Base-by-base conservation (phyloP, 345 rosid genomes). In the Euphorbia pulcherrima region DNA sequence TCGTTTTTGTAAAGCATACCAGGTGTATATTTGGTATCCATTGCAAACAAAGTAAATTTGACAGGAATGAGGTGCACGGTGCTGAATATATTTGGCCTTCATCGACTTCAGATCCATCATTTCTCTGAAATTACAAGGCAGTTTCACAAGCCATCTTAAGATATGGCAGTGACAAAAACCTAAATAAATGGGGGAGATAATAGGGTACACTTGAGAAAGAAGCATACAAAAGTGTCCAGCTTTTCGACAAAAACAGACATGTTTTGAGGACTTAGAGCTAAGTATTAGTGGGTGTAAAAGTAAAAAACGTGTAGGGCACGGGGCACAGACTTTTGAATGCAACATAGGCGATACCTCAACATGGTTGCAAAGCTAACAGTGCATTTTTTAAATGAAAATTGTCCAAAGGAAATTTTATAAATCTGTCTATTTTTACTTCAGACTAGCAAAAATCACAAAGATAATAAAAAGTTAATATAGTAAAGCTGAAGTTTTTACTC, bases 71-170 rank as follows among this genome's bases (percentile, higher is more conserved):
- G 87, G 88, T 0, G 78, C 85, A 24, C 78, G 78, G 47, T 70
- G 81, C 52, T 65, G 72, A 47, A 87, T 83, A 67, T 78, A 83
- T 64, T 71, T 83, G n/a, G 93, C 90, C 75, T 90, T 90, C 59
- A 44, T 68, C 29, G 96, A 90, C 73, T 62, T 80, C 55, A 86
- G 79, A 52, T 80, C 78, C 17, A 44, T 52, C 90, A 85, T 86
- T 50, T 70, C 79, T 78, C 96, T 90, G 88, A 54, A 76, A 74
- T 57, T 29, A 66, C 56, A 74, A 77, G 61, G n/a, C 35, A 74
- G 66, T 40, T 33, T 47, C 28, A 71, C 53, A 3, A 37, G 64
- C n/a, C 63, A 59, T 44, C 50, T 44, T 44, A 44, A 44, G 50
- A 44, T 14, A 44, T 44, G 50, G 50, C 28, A 30, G 61, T 63